Evolutionary conservation across 345 rosid species (phyloP), one percentile per base, ranked within the genome.

Genomic region (Ailanthus altissimus): DNA sequence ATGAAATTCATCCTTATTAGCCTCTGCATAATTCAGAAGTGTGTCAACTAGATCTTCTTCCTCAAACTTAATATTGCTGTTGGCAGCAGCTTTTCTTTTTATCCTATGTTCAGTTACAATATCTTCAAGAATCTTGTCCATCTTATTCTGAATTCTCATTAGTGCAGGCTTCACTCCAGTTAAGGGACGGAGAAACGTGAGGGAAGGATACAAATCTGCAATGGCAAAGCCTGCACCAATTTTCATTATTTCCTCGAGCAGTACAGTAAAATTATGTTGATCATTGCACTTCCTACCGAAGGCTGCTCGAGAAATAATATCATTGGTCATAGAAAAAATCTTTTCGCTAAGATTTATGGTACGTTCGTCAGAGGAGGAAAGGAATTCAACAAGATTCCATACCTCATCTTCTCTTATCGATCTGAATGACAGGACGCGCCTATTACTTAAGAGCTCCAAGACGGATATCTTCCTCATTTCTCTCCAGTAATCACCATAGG

Each of bases 11-110:
- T 50, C 59, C 15, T 58, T 60, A 23, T 46, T 46, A 18, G 20
- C 69, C 21, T 60, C 76, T 28, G 50, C 71, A 74, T 74, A 12
- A 79, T 74, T 77, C 54, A 80, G 61, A 50, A 79, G 74, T 25
- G 75, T 69, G 43, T 83, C 79, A 9, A 74, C 59, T 10, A 83
- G 20, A 61, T 80, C 79, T 32, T 74, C 69, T 7, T 65, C 36
- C 0, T 59, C 63, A 59, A 15, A 10, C 26, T 25, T 43, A 23
- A 6, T 72, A 14, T 43, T 43, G 0, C 20, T 25, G 14, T n/a
- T 11, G 6, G 1, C 21, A 21, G 9, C 2, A 32, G 12, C 3
- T 23, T 12, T 12, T 57, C 72, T 77, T 61, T 46, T 70, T 36
- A 5, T 4, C 63, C 51, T 66, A 43, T 79, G 78, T 12, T 62